phyloP scores from a whole-genome alignment of 2,329 filamentous ascomycete species.

The Hypoxylon sp. region DNA sequence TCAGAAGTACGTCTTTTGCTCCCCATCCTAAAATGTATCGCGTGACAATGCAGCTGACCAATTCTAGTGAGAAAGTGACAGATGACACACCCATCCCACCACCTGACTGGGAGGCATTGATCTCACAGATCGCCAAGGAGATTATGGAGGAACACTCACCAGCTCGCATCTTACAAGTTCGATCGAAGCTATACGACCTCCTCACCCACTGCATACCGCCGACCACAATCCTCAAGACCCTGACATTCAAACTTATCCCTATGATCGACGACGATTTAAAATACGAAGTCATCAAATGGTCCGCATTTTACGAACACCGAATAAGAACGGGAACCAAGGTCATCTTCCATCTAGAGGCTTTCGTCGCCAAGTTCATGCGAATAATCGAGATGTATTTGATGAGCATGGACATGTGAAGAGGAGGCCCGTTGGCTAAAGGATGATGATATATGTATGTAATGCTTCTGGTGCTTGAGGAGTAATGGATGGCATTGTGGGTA shows the following conservation, averaged over 20 bases:
- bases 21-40: neutral
- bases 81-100: conserved; percentile 90
- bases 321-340: conserved; percentile 93
- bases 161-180: conserved; percentile 83
- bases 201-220: conserved; percentile 97
- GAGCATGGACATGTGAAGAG: conserved; percentile 76
- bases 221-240: conserved; percentile 90
- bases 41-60: conserved; percentile 1
- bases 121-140: conserved; percentile 87
- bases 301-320: conserved; percentile 95
- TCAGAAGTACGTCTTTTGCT: conserved; percentile 77
- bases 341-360: conserved; percentile 97
- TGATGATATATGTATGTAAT: conserved; percentile 24
- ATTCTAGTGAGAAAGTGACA: conserved; percentile 81
- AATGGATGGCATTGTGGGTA: conserved; percentile 24
- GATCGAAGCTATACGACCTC: conserved; percentile 95
- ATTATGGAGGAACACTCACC: conserved; percentile 95
- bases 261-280: conserved; percentile 90
- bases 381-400: conserved; percentile 90
- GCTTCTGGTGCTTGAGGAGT: conserved; percentile 34
- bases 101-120: conserved; percentile 95
- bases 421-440: conserved; percentile 5
- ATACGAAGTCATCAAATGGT: conserved; percentile 92
- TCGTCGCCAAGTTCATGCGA: conserved; percentile 98
- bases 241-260: conserved; percentile 91